Conservation (phyloP, 345 rosid species). For the Brassica juncea region DNA sequence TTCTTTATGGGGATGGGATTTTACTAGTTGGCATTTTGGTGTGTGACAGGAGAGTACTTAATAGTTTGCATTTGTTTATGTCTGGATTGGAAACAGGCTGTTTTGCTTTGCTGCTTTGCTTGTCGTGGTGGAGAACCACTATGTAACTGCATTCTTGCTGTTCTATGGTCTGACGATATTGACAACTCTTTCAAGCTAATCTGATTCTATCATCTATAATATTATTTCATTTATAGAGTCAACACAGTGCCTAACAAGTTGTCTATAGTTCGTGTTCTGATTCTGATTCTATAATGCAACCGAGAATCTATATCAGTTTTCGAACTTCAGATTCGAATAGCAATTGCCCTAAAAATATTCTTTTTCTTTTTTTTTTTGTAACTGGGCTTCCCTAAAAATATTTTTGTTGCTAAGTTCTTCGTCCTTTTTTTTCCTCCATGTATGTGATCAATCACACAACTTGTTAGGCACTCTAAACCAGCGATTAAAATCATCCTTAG, state of each 20-base stretch:
- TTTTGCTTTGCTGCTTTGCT: conserved; percentile 24
- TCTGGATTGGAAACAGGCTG: background rate
- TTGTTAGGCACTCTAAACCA: too few species aligned
- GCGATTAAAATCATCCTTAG: too few species aligned
- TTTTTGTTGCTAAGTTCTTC: background rate
- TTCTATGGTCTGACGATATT: background rate
- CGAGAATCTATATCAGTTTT: background rate
- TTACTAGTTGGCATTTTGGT: conserved; percentile 19
- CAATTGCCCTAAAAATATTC: background rate
- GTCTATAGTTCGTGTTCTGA: background rate
- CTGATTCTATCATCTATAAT: background rate
- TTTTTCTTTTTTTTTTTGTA: too few species aligned
- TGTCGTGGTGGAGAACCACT: conserved; percentile 23
- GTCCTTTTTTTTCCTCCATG: background rate
- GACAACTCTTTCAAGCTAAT: background rate
- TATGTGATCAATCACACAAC: too few species aligned
- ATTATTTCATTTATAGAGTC: background rate
- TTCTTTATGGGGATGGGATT: background rate
- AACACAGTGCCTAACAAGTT: background rate
- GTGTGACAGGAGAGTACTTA: background rate
- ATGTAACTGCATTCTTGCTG: conserved; percentile 11
- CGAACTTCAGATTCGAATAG: background rate
- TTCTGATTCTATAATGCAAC: background rate
- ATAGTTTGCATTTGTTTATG: conserved; percentile 11
- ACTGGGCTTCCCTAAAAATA: background rate